Conservation (phyloP, 2,329 filamentous ascomycete species). For the Colletotrichum falcatum region DNA sequence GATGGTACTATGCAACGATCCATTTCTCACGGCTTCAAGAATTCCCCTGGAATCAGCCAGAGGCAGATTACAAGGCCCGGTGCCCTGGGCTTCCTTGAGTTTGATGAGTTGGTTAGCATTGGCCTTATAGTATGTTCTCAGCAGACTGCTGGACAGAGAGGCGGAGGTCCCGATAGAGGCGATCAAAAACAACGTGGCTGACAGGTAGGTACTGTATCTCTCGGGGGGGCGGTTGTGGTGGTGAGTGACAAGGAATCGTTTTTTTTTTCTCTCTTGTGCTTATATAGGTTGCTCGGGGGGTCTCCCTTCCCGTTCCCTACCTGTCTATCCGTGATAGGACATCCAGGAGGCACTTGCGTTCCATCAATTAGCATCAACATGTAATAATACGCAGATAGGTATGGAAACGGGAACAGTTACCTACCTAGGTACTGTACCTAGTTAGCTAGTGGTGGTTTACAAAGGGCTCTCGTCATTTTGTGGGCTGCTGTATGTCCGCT, state of each 20-base stretch:
- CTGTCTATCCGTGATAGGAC: constrained; percentile 14
- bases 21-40: constrained; percentile 18
- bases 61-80: neutral
- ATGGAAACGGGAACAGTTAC: constrained; percentile 3
- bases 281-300: too few species aligned
- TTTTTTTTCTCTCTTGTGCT: too few species aligned
- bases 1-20: constrained; percentile 15
- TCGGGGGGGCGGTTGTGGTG: neutral
- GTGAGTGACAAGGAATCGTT: neutral
- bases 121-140: neutral
- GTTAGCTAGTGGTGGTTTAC: too few species aligned
- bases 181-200: neutral
- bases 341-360: constrained; percentile 6
- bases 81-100: neutral
- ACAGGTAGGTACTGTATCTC: neutral
- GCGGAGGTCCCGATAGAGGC: neutral
- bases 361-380: neutral
- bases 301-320: constrained; percentile 21
- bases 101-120: neutral
- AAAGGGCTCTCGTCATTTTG: too few species aligned
- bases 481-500: neutral
- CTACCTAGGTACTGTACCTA: neutral
- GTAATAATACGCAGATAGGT: constrained; percentile 12
- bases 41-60: constrained; percentile 13
- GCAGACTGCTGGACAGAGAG: too few species aligned